phyloP scores from a whole-genome alignment of 2,329 filamentous ascomycete species.

The Aspergillus awamori region DNA sequence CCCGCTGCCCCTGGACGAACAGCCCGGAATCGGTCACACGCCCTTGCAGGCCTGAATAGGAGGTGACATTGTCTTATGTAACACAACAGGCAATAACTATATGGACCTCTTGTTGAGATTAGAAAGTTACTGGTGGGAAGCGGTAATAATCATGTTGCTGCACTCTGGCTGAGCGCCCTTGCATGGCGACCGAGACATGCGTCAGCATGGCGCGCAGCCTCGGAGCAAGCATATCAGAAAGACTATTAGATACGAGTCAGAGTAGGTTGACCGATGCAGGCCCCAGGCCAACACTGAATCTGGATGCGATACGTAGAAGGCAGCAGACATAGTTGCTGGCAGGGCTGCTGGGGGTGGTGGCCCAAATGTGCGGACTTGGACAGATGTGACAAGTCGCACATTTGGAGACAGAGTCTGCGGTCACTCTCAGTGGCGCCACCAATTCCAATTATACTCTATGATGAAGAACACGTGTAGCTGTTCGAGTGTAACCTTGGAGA shows the following conservation, averaged over 20 bases:
- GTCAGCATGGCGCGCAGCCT: no score
- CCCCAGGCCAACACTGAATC: not conserved
- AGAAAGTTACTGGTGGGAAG: not conserved
- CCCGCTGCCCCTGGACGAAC: not conserved
- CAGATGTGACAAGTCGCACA: not conserved
- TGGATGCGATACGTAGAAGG: not conserved
- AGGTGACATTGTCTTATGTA: not conserved
- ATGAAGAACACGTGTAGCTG: not conserved
- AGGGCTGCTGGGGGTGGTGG: not conserved
- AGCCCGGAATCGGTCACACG: not conserved
- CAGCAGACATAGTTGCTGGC: not conserved
- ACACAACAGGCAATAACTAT: not conserved
- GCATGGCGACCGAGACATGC: not conserved
- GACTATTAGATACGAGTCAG: no score
- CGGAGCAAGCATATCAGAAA: not conserved
- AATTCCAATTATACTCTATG: not conserved
- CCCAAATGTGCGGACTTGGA: not conserved
- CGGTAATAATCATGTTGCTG: not conserved
- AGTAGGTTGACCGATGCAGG: not conserved
- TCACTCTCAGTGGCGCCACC: not conserved
- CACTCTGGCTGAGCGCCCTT: not conserved
- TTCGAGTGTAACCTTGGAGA: no score
- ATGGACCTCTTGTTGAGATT: not conserved
- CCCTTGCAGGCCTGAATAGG: slow-evolving; percentile 4
- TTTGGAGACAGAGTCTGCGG: not conserved